phyloP scores from a whole-genome alignment of 139 green algal genomes.

The Closterium sp. region DNA sequence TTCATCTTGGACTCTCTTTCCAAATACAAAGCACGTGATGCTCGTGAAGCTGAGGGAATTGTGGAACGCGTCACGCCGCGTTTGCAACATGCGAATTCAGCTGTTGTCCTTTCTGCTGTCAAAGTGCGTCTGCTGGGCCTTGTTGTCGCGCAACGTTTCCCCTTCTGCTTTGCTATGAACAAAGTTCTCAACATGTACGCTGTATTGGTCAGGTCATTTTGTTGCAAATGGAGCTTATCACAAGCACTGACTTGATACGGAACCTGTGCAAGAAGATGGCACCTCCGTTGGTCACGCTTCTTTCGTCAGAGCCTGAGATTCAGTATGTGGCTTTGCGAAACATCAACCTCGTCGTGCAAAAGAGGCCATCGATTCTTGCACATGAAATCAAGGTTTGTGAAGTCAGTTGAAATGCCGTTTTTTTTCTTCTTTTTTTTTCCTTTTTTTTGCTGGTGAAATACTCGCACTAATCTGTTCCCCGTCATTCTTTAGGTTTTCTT shows the following conservation, averaged over 20 bases:
- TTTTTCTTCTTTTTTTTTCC: not conserved
- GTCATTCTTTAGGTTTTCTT: constrained; percentile 86
- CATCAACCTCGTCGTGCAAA: constrained; percentile 95
- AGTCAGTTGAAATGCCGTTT: not conserved
- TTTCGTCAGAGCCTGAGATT: constrained; percentile 90
- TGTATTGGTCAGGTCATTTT: constrained; percentile 68
- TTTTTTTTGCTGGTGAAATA: not conserved
- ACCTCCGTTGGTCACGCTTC: constrained; percentile 93
- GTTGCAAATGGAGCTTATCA: constrained; percentile 74
- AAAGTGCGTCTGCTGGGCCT: constrained; percentile 61
- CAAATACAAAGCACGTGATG: constrained; percentile 68
- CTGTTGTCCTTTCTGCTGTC: constrained; percentile 93
- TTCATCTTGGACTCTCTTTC: constrained; percentile 95
- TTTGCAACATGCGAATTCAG: constrained; percentile 97
- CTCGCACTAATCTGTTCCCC: not conserved
- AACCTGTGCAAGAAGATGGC: constrained; percentile 89
- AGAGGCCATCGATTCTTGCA: constrained; percentile 68
- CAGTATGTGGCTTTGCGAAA: constrained; percentile 98
- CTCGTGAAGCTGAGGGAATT: constrained; percentile 82
- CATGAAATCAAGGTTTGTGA: constrained; percentile 91
- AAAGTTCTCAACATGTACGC: not conserved
- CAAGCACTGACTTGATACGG: constrained; percentile 58
- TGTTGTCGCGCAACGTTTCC: not conserved
- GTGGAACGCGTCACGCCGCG: constrained; percentile 92
- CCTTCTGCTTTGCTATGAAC: not conserved